These are phyloP conservation scores for Mortierella polycephala DNA, from an alignment of 371 early-diverging fungal species.

Conservation along the genomic window DNA sequence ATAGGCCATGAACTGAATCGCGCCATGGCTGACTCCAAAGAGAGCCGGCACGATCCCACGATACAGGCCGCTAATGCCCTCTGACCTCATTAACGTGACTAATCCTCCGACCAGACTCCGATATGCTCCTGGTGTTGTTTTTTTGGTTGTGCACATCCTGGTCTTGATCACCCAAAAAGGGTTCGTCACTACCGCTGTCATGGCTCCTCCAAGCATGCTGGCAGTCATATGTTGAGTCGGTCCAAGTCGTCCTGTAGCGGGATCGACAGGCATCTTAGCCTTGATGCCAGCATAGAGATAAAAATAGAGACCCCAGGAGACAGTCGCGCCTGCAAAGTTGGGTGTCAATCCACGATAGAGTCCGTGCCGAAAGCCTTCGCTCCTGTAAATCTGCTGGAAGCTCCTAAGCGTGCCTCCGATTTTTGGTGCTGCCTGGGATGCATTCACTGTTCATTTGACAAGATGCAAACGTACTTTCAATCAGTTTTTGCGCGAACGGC, in stretches of 20 bases:
- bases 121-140: constrained; percentile 76
- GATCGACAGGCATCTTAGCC: constrained; percentile 73
- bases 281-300: constrained; percentile 74
- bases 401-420: constrained; percentile 79
- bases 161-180: constrained; percentile 97
- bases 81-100: constrained; percentile 44
- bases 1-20: constrained; percentile 96
- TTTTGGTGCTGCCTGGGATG: constrained; percentile 57
- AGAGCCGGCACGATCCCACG: constrained; percentile 90
- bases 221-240: constrained; percentile 85
- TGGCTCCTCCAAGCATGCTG: constrained; percentile 66
- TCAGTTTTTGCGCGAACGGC: not conserved
- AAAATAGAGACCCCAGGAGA: constrained; percentile 97
- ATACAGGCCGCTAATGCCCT: constrained; percentile 89
- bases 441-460: constrained; percentile 58
- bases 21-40: constrained; percentile 94
- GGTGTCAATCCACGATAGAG: constrained; percentile 92
- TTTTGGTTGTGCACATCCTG: constrained; percentile 86
- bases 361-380: constrained; percentile 72
- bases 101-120: constrained; percentile 67
- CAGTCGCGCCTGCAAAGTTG: constrained; percentile 91
- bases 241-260: constrained; percentile 63
- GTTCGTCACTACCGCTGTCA: constrained; percentile 87
- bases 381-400: constrained; percentile 64
- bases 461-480: too few species aligned